These are phyloP conservation scores for Trametes polyzona DNA, from an alignment of 1,284 basidiomycete genomes.

Conservation along the genomic window DNA sequence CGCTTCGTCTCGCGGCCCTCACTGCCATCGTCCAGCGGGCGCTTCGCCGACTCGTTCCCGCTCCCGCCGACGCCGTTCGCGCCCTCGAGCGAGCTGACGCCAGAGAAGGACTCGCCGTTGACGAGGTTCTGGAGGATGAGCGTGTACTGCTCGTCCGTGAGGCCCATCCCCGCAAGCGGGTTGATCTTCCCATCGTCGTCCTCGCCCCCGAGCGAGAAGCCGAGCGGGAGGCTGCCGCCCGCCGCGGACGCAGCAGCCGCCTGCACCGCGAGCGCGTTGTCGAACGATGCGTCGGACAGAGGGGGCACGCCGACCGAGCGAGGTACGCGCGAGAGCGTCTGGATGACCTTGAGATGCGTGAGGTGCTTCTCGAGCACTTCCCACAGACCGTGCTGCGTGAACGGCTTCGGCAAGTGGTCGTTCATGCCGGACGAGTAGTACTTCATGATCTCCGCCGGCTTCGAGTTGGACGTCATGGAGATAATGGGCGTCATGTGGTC, in stretches of 20 bases:
- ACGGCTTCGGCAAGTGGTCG: slow-evolving; percentile 96
- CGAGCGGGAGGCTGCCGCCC: slow-evolving; percentile 17
- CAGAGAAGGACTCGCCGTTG: slow-evolving; percentile 56
- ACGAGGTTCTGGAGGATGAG: slow-evolving; percentile 69
- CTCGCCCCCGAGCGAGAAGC: slow-evolving; percentile 40
- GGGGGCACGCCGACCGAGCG: slow-evolving; percentile 76
- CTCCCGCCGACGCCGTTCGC: slow-evolving; percentile 21
- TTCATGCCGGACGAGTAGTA: slow-evolving; percentile 95
- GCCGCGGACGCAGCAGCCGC: slow-evolving; percentile 18
- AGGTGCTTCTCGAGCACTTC: slow-evolving; percentile 97
- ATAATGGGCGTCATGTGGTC: slow-evolving; percentile 96
- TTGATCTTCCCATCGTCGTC: slow-evolving; percentile 64
- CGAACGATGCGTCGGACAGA: slow-evolving; percentile 63
- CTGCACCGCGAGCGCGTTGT: slow-evolving; percentile 51
- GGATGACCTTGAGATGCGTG: slow-evolving; percentile 90
- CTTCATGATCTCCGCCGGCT: slow-evolving; percentile 90
- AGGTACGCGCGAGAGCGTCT: slow-evolving; percentile 76
- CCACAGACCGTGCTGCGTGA: slow-evolving; percentile 89
- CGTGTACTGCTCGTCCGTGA: slow-evolving; percentile 77
- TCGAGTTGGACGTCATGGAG: slow-evolving; percentile 94
- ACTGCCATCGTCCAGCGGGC: slow-evolving; percentile 47
- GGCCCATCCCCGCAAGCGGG: slow-evolving; percentile 73
- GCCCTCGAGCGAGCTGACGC: slow-evolving; percentile 39
- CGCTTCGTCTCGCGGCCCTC: slow-evolving; percentile 63
- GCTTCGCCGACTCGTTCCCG: slow-evolving; percentile 39